These are phyloP conservation scores for Amauroascus verrucosus DNA, from an alignment of 2,329 filamentous ascomycete species.

Conservation along the genomic window DNA sequence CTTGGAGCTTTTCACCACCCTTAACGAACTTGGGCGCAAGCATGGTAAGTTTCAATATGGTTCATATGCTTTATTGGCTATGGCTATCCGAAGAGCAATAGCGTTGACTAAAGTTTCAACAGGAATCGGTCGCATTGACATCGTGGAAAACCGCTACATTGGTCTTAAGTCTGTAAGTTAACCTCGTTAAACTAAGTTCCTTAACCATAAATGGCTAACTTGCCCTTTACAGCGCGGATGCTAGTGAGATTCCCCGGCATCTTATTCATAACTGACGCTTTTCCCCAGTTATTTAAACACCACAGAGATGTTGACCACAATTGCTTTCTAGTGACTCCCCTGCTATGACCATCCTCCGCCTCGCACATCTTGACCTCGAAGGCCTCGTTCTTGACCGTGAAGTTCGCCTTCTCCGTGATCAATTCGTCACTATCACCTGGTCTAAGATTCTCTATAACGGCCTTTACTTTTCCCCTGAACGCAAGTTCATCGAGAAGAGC, in stretches of 20 bases:
- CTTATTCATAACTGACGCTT: background rate
- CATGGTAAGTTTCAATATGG: conserved; percentile 12
- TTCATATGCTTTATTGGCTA: background rate
- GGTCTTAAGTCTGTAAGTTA: conserved; percentile 47
- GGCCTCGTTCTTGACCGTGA: conserved; percentile 55
- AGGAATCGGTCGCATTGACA: conserved; percentile 65
- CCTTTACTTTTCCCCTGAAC: conserved; percentile 55
- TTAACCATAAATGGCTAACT: conserved; percentile 40
- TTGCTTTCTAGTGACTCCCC: conserved; percentile 35
- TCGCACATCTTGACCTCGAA: conserved; percentile 53
- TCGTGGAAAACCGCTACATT: conserved; percentile 65
- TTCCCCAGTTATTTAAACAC: background rate
- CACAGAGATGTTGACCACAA: background rate
- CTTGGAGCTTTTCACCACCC: conserved; percentile 16
- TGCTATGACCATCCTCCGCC: conserved; percentile 47
- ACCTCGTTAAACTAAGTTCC: background rate
- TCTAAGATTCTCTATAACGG: conserved; percentile 49
- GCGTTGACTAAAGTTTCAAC: background rate
- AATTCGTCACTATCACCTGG: conserved; percentile 51
- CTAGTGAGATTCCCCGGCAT: conserved; percentile 10
- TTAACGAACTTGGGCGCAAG: conserved; percentile 17
- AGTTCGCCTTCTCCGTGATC: conserved; percentile 54
- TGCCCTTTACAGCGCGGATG: conserved; percentile 13
- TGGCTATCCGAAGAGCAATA: background rate
- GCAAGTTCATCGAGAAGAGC: conserved; percentile 55